Percentiles rank a stretch among this genome's conserved stretches.
Conservation (phyloP, 441 rosid species). For the Populus hybrid region DNA sequence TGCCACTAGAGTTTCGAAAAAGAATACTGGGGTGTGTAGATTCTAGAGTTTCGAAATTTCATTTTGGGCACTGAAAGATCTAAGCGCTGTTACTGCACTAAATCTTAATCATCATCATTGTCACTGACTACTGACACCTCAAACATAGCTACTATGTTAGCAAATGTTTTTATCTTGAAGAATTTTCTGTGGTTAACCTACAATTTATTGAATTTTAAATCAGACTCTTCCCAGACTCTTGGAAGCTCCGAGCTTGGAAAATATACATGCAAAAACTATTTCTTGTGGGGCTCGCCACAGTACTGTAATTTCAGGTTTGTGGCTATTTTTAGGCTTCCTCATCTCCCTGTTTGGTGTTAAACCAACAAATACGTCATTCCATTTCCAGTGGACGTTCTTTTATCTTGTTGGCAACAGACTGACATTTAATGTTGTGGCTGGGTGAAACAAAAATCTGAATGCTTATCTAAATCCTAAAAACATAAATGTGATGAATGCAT, state of each 20-base stretch:
- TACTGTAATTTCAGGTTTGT: conserved; percentile 63
- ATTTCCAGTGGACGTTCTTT: background rate
- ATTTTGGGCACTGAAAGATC: background rate
- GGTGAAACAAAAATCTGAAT: background rate
- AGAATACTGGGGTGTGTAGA: background rate
- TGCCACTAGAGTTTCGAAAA: no score
- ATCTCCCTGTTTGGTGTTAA: background rate
- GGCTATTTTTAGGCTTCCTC: background rate
- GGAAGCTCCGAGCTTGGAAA: conserved; percentile 83
- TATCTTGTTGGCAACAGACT: background rate
- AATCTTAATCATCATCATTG: background rate
- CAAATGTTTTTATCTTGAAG: background rate
- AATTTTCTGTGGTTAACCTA: conserved; percentile 18
- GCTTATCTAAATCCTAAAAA: no score
- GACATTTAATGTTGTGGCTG: background rate
- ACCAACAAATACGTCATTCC: background rate
- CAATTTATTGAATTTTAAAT: conserved; percentile 25
- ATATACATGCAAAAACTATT: conserved; percentile 44
- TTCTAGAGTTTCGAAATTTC: background rate
- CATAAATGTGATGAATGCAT: background rate
- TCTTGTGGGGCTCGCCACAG: conserved; percentile 98
- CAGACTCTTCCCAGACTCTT: conserved; percentile 87
- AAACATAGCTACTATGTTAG: background rate
- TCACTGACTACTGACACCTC: background rate
- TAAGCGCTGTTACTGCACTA: background rate